Evolutionary conservation across 2,329 filamentous ascomycete genomes (phyloP).

Genomic region (Penicillium palitans): DNA sequence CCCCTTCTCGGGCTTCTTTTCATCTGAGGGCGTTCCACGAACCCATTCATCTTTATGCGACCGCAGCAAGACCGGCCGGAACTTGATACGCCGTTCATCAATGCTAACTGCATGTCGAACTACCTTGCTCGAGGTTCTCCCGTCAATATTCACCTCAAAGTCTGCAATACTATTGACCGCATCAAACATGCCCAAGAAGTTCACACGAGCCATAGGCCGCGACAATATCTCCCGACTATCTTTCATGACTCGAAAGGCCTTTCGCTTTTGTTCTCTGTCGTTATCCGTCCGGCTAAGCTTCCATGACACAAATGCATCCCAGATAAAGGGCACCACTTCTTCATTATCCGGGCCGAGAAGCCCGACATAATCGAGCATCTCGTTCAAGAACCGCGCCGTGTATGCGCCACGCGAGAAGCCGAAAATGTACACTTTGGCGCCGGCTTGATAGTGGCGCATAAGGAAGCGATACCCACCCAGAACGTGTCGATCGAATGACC

Average conservation of each 20-base stretch:
- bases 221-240: conserved; percentile 74
- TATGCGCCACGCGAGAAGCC: conserved; percentile 70
- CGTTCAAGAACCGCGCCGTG: conserved; percentile 69
- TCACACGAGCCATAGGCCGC: conserved; percentile 16
- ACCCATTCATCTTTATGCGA: neutral
- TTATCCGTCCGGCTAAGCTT: conserved; percentile 11
- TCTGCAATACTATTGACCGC: conserved; percentile 29
- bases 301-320: conserved; percentile 52
- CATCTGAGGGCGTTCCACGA: no score
- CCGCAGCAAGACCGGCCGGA: conserved; percentile 32
- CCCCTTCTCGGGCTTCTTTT: neutral
- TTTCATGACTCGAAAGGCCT: conserved; percentile 71
- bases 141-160: conserved; percentile 16
- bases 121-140: conserved; percentile 42
- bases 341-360: conserved; percentile 75
- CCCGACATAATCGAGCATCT: conserved; percentile 79
- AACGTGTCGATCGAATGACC: conserved; percentile 74
- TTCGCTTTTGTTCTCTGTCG: conserved; percentile 16
- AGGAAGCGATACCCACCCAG: conserved; percentile 75
- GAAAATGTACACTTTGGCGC: conserved; percentile 64
- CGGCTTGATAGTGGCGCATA: conserved; percentile 65
- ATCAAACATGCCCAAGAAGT: conserved; percentile 31
- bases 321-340: conserved; percentile 77
- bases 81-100: conserved; percentile 56
- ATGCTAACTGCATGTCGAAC: conserved; percentile 57